phyloP scores from a whole-genome alignment of 2,329 filamentous ascomycete genomes.

The Aaosphaeria arxii region DNA sequence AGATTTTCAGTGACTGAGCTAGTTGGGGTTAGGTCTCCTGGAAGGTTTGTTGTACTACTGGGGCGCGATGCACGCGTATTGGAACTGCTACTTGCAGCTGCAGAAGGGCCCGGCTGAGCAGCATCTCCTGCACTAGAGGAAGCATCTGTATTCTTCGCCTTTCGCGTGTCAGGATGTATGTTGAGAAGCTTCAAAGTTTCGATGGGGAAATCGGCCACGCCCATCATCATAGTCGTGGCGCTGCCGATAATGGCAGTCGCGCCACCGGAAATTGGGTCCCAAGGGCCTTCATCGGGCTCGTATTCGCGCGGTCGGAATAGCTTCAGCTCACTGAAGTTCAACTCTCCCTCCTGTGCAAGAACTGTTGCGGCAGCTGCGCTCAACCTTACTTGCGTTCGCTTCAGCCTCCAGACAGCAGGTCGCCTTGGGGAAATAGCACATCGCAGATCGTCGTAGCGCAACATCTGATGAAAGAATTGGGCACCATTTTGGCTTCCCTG shows the following conservation, averaged over 20 bases:
- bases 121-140: slow-evolving; percentile 1
- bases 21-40: slow-evolving; percentile 9
- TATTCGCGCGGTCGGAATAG: slow-evolving; percentile 39
- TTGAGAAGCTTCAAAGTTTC: slow-evolving; percentile 51
- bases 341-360: slow-evolving; percentile 33
- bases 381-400: slow-evolving; percentile 34
- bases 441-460: slow-evolving; percentile 36
- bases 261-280: slow-evolving; percentile 47
- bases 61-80: slow-evolving; percentile 10
- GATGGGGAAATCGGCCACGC: slow-evolving; percentile 69
- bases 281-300: slow-evolving; percentile 38
- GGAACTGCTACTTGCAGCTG: slow-evolving; percentile 11
- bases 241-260: slow-evolving; percentile 78
- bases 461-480: slow-evolving; percentile 37
- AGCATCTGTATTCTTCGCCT: slow-evolving; percentile 18
- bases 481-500: slow-evolving; percentile 35
- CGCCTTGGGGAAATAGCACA: slow-evolving; percentile 30
- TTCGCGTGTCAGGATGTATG: slow-evolving; percentile 40
- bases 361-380: slow-evolving; percentile 38
- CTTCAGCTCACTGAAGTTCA: slow-evolving; percentile 37
- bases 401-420: slow-evolving; percentile 39
- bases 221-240: slow-evolving; percentile 76
- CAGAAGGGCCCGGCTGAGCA: slow-evolving; percentile 8
- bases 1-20: slow-evolving; percentile 1
- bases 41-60: slow-evolving; percentile 18